These are phyloP conservation scores for Huntiella abstrusa DNA, from an alignment of 2,329 filamentous ascomycete species.

Conservation along the genomic window DNA sequence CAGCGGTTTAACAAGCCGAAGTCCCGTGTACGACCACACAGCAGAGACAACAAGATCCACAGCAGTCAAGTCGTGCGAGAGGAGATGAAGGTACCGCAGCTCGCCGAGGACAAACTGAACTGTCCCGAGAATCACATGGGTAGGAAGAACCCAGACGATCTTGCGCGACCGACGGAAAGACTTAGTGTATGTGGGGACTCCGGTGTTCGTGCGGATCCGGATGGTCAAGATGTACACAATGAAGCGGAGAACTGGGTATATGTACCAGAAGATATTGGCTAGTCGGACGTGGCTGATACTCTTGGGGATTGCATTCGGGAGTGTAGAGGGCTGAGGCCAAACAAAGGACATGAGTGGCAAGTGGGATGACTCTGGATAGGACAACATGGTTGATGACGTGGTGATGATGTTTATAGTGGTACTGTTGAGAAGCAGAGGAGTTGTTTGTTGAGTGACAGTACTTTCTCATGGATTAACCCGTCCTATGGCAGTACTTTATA, in stretches of 20 bases:
- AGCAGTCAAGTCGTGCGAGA: background rate
- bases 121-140: conserved; percentile 3
- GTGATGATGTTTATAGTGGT: background rate
- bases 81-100: background rate
- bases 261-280: background rate
- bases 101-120: conserved; percentile 4
- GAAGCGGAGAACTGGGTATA: conserved; percentile 5
- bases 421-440: background rate
- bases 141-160: conserved; percentile 4
- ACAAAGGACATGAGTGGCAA: background rate
- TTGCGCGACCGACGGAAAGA: conserved; percentile 5
- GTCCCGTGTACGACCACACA: conserved; percentile 2
- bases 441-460: background rate
- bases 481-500: too few relatives aligned
- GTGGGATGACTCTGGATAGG: background rate
- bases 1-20: conserved; percentile 5
- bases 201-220: background rate
- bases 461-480: too few relatives aligned
- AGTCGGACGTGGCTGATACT: too few relatives aligned
- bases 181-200: conserved; percentile 5
- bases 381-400: background rate
- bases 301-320: background rate
- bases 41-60: background rate
- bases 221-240: background rate
- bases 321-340: background rate